phyloP scores from a whole-genome alignment of 2,329 filamentous ascomycete species.

The Ceratocystis cubensis region DNA sequence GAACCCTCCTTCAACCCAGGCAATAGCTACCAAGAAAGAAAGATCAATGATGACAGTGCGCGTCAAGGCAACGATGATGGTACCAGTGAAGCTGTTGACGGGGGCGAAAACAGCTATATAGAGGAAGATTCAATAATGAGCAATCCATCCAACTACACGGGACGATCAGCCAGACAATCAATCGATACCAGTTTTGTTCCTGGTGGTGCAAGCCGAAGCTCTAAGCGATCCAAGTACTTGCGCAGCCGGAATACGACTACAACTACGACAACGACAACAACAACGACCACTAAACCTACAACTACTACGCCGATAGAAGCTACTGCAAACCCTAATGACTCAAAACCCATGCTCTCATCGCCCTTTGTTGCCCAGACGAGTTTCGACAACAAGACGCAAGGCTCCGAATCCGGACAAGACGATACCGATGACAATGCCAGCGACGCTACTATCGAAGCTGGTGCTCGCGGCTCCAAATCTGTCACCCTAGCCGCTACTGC shows the following conservation, averaged over 20 bases:
- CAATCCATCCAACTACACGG: neutral
- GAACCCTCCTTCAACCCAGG: neutral
- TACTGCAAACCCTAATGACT: neutral
- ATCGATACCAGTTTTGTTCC: slow-evolving; percentile 5
- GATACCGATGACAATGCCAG: slow-evolving; percentile 53
- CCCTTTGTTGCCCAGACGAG: neutral
- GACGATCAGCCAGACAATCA: slow-evolving; percentile 5
- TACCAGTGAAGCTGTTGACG: neutral
- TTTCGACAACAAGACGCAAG: slow-evolving; percentile 29
- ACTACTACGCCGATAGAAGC: slow-evolving; percentile 4
- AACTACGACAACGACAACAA: neutral
- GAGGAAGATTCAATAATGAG: slow-evolving; percentile 17
- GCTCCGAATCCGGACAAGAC: slow-evolving; percentile 27
- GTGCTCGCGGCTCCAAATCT: slow-evolving; percentile 25
- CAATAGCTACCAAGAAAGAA: neutral
- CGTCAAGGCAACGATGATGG: neutral
- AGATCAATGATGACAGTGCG: neutral
- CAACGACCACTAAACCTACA: neutral
- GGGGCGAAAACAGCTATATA: slow-evolving; percentile 16
- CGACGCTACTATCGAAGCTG: slow-evolving; percentile 54
- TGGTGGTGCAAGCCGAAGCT: slow-evolving; percentile 7
- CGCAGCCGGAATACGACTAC: slow-evolving; percentile 17
- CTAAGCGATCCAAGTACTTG: slow-evolving; percentile 20
- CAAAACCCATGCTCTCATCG: neutral
- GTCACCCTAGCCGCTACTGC: slow-evolving; percentile 18